phyloP scores from a whole-genome alignment of 148 eudicot species.

The Dysphania ambrosioides region DNA sequence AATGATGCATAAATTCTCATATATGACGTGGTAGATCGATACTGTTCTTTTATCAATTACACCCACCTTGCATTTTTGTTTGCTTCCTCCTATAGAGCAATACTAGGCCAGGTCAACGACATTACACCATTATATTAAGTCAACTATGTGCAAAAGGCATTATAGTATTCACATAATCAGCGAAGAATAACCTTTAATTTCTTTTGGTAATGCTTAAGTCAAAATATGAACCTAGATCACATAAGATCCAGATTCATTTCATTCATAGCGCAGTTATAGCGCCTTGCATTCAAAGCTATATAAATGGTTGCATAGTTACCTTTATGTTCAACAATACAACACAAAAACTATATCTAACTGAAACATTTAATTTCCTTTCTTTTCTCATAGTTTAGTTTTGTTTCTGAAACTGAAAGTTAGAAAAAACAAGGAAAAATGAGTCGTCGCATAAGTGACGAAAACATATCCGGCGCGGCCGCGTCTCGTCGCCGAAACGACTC shows the following conservation, averaged over 20 bases:
- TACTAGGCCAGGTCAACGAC: constrained; percentile 8
- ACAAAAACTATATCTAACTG: too few relatives aligned
- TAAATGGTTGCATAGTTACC: too few relatives aligned
- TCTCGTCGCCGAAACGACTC: constrained; percentile 22
- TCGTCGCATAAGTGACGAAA: constrained; percentile 22
- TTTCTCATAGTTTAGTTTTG: neutral
- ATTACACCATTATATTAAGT: constrained; percentile 8
- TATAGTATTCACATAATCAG: constrained; percentile 1
- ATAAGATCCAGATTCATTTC: constrained; percentile 24
- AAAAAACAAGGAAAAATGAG: constrained; percentile 11
- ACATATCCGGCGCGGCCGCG: neutral
- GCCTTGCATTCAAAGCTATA: too few relatives aligned
- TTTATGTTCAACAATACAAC: too few relatives aligned
- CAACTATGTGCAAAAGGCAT: constrained; percentile 8
- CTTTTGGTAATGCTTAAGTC: neutral
- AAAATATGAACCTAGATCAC: constrained; percentile 17
- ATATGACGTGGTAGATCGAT: neutral
- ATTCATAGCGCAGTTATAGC: neutral
- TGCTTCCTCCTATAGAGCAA: neutral
- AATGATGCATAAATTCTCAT: neutral
- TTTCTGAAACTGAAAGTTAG: neutral
- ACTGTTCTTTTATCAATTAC: neutral
- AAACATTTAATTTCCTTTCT: neutral
- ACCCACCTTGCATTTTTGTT: neutral
- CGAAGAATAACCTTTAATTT: neutral